Base-by-base conservation (phyloP, 805 yeast genomes). In the Scheffersomyces amazonensis region DNA sequence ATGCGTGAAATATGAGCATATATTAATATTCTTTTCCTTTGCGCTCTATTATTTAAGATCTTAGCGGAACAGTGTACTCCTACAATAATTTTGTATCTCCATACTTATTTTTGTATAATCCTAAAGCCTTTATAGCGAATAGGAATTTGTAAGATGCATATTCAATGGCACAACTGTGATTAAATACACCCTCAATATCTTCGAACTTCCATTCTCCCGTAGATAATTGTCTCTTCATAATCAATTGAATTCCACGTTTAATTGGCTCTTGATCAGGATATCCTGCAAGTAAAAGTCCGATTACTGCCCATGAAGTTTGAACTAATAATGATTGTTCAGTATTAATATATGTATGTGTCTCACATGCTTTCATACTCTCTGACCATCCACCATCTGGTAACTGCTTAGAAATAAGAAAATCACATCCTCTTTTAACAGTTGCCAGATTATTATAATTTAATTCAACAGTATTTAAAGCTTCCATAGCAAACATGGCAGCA, bases 401-500 rank as follows among this genome's bases (percentile, higher is more conserved):
- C 56, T 91, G 98, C 49, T 84, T 79, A 1, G 76, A 53, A 1
- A 81, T 82, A 13, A 93, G 57, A 59, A 87, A 93, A 34, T 89
- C 95, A 56, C 98, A 93, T 0, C 96, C 99, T 49, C 64, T 75
- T 28, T 69, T 64, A 5, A 87, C 95, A 2, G 65, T 59, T 5
- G 68, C 75, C 28, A 83, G 78, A 50, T 82, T 87, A 1, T 53
- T 53, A 56, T 89, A 91, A 2, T 53, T 65, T 40, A 74, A 73
- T 1, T 81, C 87, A 19, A 83, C 83, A 3, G 91, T 77, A 19
- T 78, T 69, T 34, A 93, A 70, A 0, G 98, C 98, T 51, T 93
- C 99, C 20, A 93, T 62, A 0, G 99, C 99, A 75, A 93, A 93
- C 99, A 93, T 93, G 2, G 89, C 86, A 0, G 98, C 98, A 60